Evolutionary conservation across 495 filamentous ascomycete genomes (phyloP), one percentile per base, ranked within the genome.

Genomic region (Lophium mytilinum): DNA sequence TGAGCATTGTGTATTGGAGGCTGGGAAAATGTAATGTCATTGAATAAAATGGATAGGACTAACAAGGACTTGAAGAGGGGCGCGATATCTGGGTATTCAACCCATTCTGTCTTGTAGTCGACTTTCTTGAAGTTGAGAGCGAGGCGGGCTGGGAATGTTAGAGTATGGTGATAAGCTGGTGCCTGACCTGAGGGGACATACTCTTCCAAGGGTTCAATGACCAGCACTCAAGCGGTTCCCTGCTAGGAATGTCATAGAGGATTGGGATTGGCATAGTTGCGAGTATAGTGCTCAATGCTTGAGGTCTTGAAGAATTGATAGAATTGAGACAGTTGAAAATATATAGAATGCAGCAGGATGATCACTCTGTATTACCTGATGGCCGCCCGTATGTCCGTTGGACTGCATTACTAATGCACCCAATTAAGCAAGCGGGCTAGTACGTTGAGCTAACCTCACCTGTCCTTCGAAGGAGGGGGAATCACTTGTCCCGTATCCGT

Each of bases 101-200:
- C 66, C 81, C 81, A 86, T 76, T 82, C 72, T 4, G 83, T 87
- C 55, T 73, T 71, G 69, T 84, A 85, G 48, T 78, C 72, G n/a
- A 86, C 65, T 7, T 71, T 69, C 64, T 87, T 86, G 71, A 75
- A 82, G 69, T 85, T 84, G 37, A 87, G 70, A 5, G 69, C 41
- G 12, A 86, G 58, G 3, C 83, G 81, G 45, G 79, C 82, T 84
- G 8, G 2, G 14, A 0, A 3, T 50, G 24, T 42, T 39, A 50
- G 58, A 1, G 24, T 6, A 6, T 2, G 24, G 47, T 53, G 17
- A 24, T 46, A 50, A 30, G 21, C 11, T 21, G 39, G 11, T 30
- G 7, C 21, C 35, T 33, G 43, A 43, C 3, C 1, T 6, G 6
- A 11, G 10, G 11, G 14, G 18, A 47, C 45, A n/a, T 40, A 63